phyloP scores from a whole-genome alignment of 1,284 basidiomycete genomes.

The Ceratorhiza oryzae-sativae region DNA sequence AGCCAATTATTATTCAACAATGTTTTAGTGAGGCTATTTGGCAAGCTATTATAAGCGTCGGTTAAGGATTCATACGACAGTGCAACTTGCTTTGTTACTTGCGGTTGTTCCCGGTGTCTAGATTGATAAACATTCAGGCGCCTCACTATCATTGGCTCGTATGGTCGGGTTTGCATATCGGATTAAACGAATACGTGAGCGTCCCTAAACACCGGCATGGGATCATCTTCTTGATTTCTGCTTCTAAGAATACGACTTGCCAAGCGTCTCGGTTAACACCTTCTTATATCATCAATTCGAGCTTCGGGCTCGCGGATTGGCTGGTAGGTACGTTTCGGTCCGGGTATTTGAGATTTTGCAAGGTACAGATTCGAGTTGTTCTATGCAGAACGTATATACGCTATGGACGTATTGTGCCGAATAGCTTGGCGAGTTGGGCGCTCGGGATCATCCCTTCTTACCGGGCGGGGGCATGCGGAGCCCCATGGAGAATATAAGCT shows the following conservation, averaged over 20 bases:
- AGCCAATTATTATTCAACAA: no score
- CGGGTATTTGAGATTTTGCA: conserved; percentile 34
- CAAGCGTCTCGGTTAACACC: conserved; percentile 28
- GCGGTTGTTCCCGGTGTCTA: neutral
- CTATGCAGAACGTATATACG: conserved; percentile 9
- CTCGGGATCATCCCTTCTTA: neutral
- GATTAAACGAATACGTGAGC: conserved; percentile 3
- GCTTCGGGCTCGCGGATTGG: conserved; percentile 13
- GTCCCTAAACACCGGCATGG: neutral
- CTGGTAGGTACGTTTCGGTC: neutral
- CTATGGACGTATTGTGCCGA: neutral
- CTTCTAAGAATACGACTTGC: conserved; percentile 36
- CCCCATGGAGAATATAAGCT: conserved; percentile 32
- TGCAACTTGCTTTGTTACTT: neutral
- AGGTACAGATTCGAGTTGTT: neutral
- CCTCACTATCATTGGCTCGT: neutral
- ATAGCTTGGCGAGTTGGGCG: neutral
- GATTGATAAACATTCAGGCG: neutral
- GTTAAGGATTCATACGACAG: no score
- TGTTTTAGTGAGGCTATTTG: no score
- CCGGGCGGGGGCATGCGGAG: conserved; percentile 1
- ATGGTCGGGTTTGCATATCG: neutral
- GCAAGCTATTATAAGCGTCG: no score
- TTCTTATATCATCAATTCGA: neutral
- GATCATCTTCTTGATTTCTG: neutral